Evolutionary conservation across 257 asterid species (phyloP).

Genomic region (Primulina eburnea): DNA sequence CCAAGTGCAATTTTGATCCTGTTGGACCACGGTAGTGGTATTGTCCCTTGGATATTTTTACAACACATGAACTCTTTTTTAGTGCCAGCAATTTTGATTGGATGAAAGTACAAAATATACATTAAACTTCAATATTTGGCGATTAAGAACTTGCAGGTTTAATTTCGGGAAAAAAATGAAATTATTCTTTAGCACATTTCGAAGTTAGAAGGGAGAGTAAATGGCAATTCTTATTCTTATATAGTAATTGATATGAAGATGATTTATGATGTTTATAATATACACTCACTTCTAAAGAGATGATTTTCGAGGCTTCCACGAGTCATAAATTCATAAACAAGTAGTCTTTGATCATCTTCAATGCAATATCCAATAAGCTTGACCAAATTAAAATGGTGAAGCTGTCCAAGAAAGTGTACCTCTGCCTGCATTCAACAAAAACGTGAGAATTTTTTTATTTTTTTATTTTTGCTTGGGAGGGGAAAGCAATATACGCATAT

Average conservation of each 20-base stretch:
- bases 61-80: not conserved
- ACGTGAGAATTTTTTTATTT: too few species aligned
- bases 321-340: slow-evolving; percentile 91
- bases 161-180: too few species aligned
- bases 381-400: slow-evolving; percentile 89
- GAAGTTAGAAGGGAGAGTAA: too few species aligned
- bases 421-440: slow-evolving; percentile 68
- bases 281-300: slow-evolving; percentile 79
- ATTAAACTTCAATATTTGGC: too few species aligned
- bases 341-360: slow-evolving; percentile 93
- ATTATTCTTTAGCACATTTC: too few species aligned
- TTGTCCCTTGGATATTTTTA: slow-evolving; percentile 63
- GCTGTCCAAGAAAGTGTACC: slow-evolving; percentile 92
- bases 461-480: too few species aligned
- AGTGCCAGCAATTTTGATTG: too few species aligned
- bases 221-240: too few species aligned
- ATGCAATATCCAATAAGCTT: slow-evolving; percentile 85
- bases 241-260: not conserved
- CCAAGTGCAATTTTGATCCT: slow-evolving; percentile 90
- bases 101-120: not conserved
- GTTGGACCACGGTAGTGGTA: slow-evolving; percentile 92
- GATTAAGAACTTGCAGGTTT: too few species aligned
- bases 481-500: too few species aligned
- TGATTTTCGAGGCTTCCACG: slow-evolving; percentile 98
- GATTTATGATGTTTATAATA: not conserved